Percentiles rank a stretch among this genome's conserved stretches.
phyloP scores from a whole-genome alignment of 2,329 filamentous ascomycete genomes.

The Lasiodiplodia citricola region DNA sequence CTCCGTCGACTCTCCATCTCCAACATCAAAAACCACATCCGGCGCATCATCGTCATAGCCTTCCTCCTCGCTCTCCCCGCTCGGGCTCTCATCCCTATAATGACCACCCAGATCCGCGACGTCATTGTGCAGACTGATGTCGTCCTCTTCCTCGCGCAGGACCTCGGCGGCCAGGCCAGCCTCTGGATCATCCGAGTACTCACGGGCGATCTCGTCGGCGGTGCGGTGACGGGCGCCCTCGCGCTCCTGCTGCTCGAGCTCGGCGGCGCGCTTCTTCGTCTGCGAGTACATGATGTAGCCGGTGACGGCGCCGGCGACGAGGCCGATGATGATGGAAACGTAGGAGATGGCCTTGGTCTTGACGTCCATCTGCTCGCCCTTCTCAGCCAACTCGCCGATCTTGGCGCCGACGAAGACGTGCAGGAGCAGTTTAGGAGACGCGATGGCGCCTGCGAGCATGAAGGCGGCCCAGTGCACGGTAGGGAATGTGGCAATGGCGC shows the following conservation, averaged over 20 bases:
- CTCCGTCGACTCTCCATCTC: slow-evolving; percentile 47
- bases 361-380: slow-evolving; percentile 79
- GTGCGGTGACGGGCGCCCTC: slow-evolving; percentile 40
- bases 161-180: slow-evolving; percentile 46
- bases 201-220: slow-evolving; percentile 44
- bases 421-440: slow-evolving; percentile 85
- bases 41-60: slow-evolving; percentile 47
- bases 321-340: slow-evolving; percentile 75
- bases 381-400: slow-evolving; percentile 81
- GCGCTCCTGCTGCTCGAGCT: slow-evolving; percentile 54
- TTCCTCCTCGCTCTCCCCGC: slow-evolving; percentile 37
- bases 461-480: slow-evolving; percentile 80
- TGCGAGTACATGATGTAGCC: slow-evolving; percentile 84
- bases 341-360: slow-evolving; percentile 84
- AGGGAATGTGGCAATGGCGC: slow-evolving; percentile 90
- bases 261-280: slow-evolving; percentile 55
- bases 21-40: slow-evolving; percentile 51
- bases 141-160: slow-evolving; percentile 56
- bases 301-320: slow-evolving; percentile 72
- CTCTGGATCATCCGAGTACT: slow-evolving; percentile 53
- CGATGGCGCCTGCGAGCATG: slow-evolving; percentile 79
- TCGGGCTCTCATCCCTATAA: slow-evolving; percentile 49
- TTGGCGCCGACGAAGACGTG: slow-evolving; percentile 91
- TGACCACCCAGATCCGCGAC: slow-evolving; percentile 19
- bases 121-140: slow-evolving; percentile 53